Percentiles rank a stretch among this genome's conserved stretches.
These are phyloP conservation scores for Glaciozyma antarctica DNA, from an alignment of 768 basidiomycete genomes.

Conservation along the genomic window DNA sequence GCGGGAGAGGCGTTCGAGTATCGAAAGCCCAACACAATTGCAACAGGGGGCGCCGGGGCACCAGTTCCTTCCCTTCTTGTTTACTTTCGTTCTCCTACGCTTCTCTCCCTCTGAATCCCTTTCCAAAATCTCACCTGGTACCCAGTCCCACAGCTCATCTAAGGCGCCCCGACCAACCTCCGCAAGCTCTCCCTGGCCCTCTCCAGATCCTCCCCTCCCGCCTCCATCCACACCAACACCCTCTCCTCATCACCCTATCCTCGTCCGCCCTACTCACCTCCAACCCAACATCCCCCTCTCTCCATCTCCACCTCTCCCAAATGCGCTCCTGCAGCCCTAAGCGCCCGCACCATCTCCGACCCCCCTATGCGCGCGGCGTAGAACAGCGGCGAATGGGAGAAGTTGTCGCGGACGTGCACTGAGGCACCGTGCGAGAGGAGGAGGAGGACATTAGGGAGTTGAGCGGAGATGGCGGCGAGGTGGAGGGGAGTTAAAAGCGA, in stretches of 20 bases:
- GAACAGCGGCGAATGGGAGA: conserved; percentile 34
- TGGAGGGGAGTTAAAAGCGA: conserved; percentile 35
- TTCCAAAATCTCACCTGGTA: too few species aligned
- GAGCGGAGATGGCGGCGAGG: conserved; percentile 34
- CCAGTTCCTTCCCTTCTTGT: too few species aligned
- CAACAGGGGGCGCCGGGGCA: too few species aligned
- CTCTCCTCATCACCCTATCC: background rate
- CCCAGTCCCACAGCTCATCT: too few species aligned
- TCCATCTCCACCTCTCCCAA: conserved; percentile 31
- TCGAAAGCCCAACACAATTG: too few species aligned
- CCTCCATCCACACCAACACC: conserved; percentile 9
- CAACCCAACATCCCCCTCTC: conserved; percentile 23
- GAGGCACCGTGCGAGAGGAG: conserved; percentile 36
- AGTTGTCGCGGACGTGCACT: conserved; percentile 36
- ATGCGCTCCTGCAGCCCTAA: conserved; percentile 35
- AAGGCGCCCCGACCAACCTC: background rate
- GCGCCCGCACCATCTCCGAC: conserved; percentile 26
- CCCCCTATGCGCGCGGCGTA: conserved; percentile 29
- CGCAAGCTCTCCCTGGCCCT: conserved; percentile 10
- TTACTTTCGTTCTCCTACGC: too few species aligned
- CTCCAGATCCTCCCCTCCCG: conserved; percentile 6
- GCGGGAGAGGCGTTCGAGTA: too few species aligned
- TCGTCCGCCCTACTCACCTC: conserved; percentile 8
- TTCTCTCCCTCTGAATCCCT: too few species aligned
- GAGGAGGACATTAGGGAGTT: conserved; percentile 25